phyloP scores from a whole-genome alignment of 2,329 filamentous ascomycete genomes.

The Exophiala dermatitidis region DNA sequence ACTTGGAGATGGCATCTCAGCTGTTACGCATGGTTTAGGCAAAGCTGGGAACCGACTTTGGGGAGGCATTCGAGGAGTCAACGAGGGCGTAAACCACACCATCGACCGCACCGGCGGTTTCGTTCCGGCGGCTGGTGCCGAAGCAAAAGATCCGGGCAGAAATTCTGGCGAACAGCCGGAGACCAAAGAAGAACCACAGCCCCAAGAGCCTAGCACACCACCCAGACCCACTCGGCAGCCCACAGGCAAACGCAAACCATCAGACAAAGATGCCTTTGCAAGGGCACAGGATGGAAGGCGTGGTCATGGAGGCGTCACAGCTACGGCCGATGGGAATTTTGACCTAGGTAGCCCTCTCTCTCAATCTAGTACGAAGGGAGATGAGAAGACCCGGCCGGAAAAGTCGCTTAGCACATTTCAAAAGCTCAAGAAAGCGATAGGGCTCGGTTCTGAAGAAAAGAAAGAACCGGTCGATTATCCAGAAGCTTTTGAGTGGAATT shows the following conservation, averaged over 20 bases:
- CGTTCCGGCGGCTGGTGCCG: slow-evolving; percentile 16
- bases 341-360: slow-evolving; percentile 15
- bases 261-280: slow-evolving; percentile 14
- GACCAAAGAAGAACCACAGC: neutral
- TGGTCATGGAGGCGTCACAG: slow-evolving; percentile 4
- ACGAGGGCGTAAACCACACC: slow-evolving; percentile 33
- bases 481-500: slow-evolving; percentile 55
- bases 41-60: slow-evolving; percentile 41
- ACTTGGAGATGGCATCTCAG: slow-evolving; percentile 45
- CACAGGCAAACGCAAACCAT: slow-evolving; percentile 3
- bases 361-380: slow-evolving; percentile 21
- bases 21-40: slow-evolving; percentile 44
- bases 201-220: neutral
- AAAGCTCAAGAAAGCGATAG: slow-evolving; percentile 22
- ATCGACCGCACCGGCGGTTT: slow-evolving; percentile 34
- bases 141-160: slow-evolving; percentile 2
- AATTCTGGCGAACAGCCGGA: slow-evolving; percentile 7
- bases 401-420: slow-evolving; percentile 14
- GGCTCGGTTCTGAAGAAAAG: slow-evolving; percentile 20
- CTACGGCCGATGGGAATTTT: neutral
- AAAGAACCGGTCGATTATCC: slow-evolving; percentile 47
- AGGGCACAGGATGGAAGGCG: neutral
- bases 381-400: slow-evolving; percentile 12
- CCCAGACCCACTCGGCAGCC: slow-evolving; percentile 1
- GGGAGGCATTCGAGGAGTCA: slow-evolving; percentile 38